Evolutionary conservation across 2,329 filamentous ascomycete species (phyloP), one percentile per base, ranked within the genome.

Genomic region (Parafenestella ontariensis): DNA sequence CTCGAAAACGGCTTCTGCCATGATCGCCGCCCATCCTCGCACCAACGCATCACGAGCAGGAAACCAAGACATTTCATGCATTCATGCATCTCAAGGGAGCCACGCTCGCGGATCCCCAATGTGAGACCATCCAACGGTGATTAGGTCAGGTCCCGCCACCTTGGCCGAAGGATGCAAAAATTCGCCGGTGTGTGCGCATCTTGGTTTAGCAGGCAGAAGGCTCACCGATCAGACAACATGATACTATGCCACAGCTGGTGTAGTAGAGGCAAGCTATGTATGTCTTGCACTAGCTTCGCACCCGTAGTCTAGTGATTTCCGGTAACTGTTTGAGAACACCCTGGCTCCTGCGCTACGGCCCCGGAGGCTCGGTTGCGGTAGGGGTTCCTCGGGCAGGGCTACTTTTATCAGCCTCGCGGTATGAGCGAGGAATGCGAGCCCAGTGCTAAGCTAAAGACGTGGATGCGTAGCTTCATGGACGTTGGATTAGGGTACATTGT

Each of bases 401-500:
- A 17, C 31, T 34, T 28, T 52, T 37, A 39, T 49, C 62, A 63
- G 64, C 54, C 61, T 61, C 59, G 49, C 49, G 40, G 39, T 34
- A 17, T 53, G 48, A 28, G 49, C 45, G 49, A 49, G 33, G 13
- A 34, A 54, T 36, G 47, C 31, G 37, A 44, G 15, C 20, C 26
- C 13, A 40, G 37, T 11, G 37, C 37, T 40, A 40, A 24, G 20
- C 36, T 23, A 44, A 7, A 20, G 24, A 39, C 43, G 20, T 39
- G 39, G 24, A 42, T 40, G 33, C 24, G n/a, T 43, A 45, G 49
- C 48, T 20, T 47, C 36, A 36, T 40, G 33, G 58, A 64, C 44
- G 62, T 68, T 49, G 53, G 52, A 64, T 61, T 66, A 67, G 64
- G 61, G 59, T 67, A 57, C 49, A 57, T 58, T 52, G 54, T 61